Conservation (phyloP, 208 protist species). For the Acanthamoeba lenticulata region DNA sequence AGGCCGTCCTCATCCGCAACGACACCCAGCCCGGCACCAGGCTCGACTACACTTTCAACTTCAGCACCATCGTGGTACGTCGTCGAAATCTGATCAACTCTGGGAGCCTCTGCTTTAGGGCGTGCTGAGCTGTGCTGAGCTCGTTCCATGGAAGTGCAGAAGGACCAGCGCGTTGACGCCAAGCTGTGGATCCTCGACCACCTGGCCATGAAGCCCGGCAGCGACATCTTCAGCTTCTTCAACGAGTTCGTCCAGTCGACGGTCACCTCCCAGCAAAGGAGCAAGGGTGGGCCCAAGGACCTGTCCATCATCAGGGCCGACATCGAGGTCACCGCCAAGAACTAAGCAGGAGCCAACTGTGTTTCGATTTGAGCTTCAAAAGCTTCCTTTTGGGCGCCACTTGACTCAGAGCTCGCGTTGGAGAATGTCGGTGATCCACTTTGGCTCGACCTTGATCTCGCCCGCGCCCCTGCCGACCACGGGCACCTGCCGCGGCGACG, state of each 20-base stretch:
- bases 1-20: background rate
- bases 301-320: background rate
- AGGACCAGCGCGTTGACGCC: background rate
- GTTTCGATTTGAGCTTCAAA: too few relatives aligned
- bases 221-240: background rate
- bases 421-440: background rate
- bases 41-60: background rate
- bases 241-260: background rate
- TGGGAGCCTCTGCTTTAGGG: too few relatives aligned
- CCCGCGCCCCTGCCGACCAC: background rate
- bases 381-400: too few relatives aligned
- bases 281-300: background rate
- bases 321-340: background rate
- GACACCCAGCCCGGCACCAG: too few relatives aligned
- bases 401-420: background rate
- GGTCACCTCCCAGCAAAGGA: background rate
- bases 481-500: background rate
- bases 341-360: too few relatives aligned
- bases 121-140: too few relatives aligned
- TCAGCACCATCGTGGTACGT: background rate
- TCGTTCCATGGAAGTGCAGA: background rate
- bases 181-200: background rate
- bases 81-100: background rate
- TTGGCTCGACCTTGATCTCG: background rate
- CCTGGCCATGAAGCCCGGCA: background rate